Conservation (phyloP, 371 early-diverging fungal genomes). For the Phascolomyces articulosus region DNA sequence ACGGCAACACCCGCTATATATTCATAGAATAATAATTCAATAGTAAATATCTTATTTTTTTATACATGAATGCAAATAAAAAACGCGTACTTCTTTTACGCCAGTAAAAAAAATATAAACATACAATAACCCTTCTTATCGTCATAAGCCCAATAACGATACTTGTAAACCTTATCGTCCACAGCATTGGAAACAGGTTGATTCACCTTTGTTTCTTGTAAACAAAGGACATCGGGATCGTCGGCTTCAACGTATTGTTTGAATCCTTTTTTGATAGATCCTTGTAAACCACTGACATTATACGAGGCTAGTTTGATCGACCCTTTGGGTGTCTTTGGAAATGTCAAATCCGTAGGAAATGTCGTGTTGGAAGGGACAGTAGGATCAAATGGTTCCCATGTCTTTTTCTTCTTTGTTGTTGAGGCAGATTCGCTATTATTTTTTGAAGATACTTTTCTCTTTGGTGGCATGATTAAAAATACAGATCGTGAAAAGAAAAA, state of each 20-base stretch:
- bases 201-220: slow-evolving; percentile 89
- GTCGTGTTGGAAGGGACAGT: slow-evolving; percentile 62
- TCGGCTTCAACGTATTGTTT: slow-evolving; percentile 78
- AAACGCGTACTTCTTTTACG: not conserved
- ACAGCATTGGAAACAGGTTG: slow-evolving; percentile 51
- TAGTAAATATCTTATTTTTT: too few species aligned
- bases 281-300: slow-evolving; percentile 79
- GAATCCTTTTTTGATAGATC: slow-evolving; percentile 83
- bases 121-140: slow-evolving; percentile 84
- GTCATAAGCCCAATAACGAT: slow-evolving; percentile 70
- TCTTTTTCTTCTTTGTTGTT: slow-evolving; percentile 16
- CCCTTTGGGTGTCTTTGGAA: slow-evolving; percentile 48
- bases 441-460: slow-evolving; percentile 2
- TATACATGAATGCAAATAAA: too few species aligned
- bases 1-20: slow-evolving; percentile 73
- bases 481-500: not conserved
- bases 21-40: too few species aligned
- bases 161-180: slow-evolving; percentile 66
- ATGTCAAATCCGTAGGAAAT: slow-evolving; percentile 61
- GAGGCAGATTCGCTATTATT: not conserved
- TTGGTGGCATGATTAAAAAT: slow-evolving; percentile 11
- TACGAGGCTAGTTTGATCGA: slow-evolving; percentile 78
- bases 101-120: not conserved
- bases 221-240: slow-evolving; percentile 81
- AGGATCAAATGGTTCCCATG: slow-evolving; percentile 42